These are phyloP conservation scores for Sordariomycetes sp. DNA, from an alignment of 2,329 filamentous ascomycete genomes.

Conservation along the genomic window DNA sequence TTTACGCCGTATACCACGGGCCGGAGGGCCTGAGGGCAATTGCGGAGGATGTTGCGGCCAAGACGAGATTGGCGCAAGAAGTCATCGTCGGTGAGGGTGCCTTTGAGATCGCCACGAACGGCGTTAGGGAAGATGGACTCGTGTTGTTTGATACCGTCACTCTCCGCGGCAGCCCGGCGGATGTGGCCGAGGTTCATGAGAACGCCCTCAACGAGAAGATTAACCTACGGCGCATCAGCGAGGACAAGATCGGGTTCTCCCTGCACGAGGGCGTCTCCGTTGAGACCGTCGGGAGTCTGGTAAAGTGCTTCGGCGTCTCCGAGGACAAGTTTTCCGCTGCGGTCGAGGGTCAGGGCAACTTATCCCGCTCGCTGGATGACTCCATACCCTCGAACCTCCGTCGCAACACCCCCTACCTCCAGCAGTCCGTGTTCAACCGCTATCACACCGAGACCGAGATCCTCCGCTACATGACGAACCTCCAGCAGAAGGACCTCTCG, in stretches of 20 bases:
- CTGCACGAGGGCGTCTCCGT: constrained; percentile 13
- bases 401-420: constrained; percentile 66
- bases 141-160: constrained; percentile 75
- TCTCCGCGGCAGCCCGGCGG: constrained; percentile 43
- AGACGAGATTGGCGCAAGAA: constrained; percentile 58
- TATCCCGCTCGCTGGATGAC: not conserved
- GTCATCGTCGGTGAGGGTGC: constrained; percentile 54
- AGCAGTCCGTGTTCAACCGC: constrained; percentile 88
- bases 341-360: not conserved
- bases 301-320: constrained; percentile 10
- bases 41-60: constrained; percentile 64
- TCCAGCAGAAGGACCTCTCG: constrained; percentile 90
- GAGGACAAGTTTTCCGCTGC: not conserved
- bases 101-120: constrained; percentile 48
- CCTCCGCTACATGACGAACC: constrained; percentile 82
- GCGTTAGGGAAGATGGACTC: constrained; percentile 41
- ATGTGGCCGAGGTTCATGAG: constrained; percentile 18
- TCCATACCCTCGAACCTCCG: constrained; percentile 33
- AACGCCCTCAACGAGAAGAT: not conserved
- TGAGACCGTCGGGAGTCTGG: constrained; percentile 37
- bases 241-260: constrained; percentile 19
- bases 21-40: constrained; percentile 74
- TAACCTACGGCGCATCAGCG: constrained; percentile 17
- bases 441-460: constrained; percentile 94
- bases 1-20: constrained; percentile 92